Evolutionary conservation across 2,329 filamentous ascomycete genomes (phyloP).

Genomic region (Epichloe baconii): DNA sequence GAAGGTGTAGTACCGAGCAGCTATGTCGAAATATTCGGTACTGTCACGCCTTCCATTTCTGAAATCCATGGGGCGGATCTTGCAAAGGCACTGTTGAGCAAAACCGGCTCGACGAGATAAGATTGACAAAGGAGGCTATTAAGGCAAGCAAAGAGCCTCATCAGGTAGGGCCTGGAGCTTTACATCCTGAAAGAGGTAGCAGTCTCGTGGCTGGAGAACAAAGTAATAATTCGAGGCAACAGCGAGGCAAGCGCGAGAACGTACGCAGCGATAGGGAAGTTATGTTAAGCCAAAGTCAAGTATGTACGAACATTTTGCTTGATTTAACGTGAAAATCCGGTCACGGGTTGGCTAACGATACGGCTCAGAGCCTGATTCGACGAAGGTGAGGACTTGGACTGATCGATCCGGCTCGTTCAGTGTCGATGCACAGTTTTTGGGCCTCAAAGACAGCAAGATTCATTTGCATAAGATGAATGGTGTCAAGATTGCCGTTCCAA

Average conservation of each 20-base stretch:
- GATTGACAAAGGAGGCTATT: conserved; percentile 67
- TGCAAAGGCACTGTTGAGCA: conserved; percentile 60
- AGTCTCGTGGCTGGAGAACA: conserved; percentile 57
- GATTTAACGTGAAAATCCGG: not conserved
- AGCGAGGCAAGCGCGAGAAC: conserved; percentile 60
- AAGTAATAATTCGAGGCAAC: conserved; percentile 55
- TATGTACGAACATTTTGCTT: conserved; percentile 30
- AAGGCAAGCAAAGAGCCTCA: conserved; percentile 45
- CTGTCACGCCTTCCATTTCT: conserved; percentile 37
- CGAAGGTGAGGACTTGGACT: conserved; percentile 84
- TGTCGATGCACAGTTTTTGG: conserved; percentile 92
- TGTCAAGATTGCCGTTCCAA: conserved; percentile 93
- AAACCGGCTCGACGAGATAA: conserved; percentile 65
- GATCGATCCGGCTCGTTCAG: conserved; percentile 93
- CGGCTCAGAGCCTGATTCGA: conserved; percentile 59
- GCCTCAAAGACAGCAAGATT: conserved; percentile 88
- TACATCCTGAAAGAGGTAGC: conserved; percentile 65
- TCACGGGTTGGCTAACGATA: not conserved
- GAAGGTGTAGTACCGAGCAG: conserved; percentile 94
- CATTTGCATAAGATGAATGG: conserved; percentile 97
- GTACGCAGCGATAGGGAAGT: conserved; percentile 41
- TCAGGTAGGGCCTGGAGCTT: conserved; percentile 63
- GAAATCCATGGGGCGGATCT: conserved; percentile 32
- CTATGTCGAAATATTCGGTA: conserved; percentile 80
- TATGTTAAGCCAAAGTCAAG: conserved; percentile 55